phyloP scores from a whole-genome alignment of 306 rosid species.

The Fagus crenata region DNA sequence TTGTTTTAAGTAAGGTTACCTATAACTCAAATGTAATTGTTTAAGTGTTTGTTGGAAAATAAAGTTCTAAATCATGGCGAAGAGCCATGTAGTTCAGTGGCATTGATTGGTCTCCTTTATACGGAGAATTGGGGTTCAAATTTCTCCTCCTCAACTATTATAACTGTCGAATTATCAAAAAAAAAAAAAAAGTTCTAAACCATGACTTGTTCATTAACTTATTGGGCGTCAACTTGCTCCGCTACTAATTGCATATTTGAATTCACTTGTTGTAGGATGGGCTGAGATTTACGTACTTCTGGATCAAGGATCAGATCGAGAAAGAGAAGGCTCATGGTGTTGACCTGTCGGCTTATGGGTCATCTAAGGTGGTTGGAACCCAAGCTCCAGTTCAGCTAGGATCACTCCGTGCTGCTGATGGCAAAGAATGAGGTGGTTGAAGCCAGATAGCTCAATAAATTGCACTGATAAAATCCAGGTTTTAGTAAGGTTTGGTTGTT shows the following conservation, averaged over 20 bases:
- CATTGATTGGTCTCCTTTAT: too few relatives aligned
- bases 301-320: conserved; percentile 97
- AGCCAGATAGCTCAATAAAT: conserved; percentile 9
- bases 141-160: too few relatives aligned
- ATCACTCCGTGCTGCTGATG: conserved; percentile 91
- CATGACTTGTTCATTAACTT: neutral
- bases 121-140: neutral
- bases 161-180: too few relatives aligned
- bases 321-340: conserved; percentile 79
- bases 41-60: neutral
- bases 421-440: conserved; percentile 55
- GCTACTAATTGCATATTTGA: conserved; percentile 13
- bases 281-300: conserved; percentile 86
- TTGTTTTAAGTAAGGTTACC: neutral
- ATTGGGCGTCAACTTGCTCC: too few relatives aligned
- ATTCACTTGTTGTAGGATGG: conserved; percentile 64
- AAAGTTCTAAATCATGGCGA: neutral
- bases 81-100: too few relatives aligned
- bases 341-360: conserved; percentile 69
- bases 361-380: conserved; percentile 94
- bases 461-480: conserved; percentile 11
- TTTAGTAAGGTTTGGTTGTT: conserved; percentile 19
- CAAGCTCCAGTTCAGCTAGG: conserved; percentile 98
- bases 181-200: too few relatives aligned
- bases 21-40: neutral